Conservation (phyloP, 2,329 filamentous ascomycete species). For the Botrytis aclada region DNA sequence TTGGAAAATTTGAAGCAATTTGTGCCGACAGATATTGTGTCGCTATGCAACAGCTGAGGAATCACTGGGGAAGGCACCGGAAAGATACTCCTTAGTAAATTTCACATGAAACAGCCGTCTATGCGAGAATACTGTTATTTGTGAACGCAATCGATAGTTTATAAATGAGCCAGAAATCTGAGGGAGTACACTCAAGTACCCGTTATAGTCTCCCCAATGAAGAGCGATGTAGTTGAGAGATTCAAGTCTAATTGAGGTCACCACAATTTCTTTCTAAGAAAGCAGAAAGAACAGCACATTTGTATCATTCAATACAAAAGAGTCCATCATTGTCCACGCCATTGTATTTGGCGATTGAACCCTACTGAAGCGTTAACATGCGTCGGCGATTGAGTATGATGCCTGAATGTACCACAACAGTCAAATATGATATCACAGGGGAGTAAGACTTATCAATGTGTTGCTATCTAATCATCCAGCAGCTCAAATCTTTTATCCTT, state of each 20-base stretch:
- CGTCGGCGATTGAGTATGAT: background rate
- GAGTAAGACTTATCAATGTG: background rate
- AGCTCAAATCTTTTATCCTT: background rate
- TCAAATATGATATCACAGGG: background rate
- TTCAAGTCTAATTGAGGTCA: background rate
- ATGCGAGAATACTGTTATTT: background rate
- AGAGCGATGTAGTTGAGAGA: background rate
- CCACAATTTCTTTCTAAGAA: background rate
- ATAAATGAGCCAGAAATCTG: background rate
- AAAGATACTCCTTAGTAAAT: no score
- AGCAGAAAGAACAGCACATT: background rate
- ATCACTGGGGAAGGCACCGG: background rate
- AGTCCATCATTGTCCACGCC: background rate
- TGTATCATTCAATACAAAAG: background rate
- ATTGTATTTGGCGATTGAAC: background rate
- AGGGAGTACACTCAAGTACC: background rate
- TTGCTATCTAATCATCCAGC: background rate
- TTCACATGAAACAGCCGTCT: background rate
- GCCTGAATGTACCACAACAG: background rate
- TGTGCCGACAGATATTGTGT: slow-evolving; percentile 29
- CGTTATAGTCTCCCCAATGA: background rate
- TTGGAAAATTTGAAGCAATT: slow-evolving; percentile 25
- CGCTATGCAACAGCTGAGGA: slow-evolving; percentile 11
- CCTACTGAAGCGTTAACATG: background rate
- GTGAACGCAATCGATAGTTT: background rate